A percentile compares a stretch with the other conserved stretches of the same genome.
These are phyloP conservation scores for Hirschfeldia incana DNA, from an alignment of 345 rosid genomes.

Conservation along the genomic window DNA sequence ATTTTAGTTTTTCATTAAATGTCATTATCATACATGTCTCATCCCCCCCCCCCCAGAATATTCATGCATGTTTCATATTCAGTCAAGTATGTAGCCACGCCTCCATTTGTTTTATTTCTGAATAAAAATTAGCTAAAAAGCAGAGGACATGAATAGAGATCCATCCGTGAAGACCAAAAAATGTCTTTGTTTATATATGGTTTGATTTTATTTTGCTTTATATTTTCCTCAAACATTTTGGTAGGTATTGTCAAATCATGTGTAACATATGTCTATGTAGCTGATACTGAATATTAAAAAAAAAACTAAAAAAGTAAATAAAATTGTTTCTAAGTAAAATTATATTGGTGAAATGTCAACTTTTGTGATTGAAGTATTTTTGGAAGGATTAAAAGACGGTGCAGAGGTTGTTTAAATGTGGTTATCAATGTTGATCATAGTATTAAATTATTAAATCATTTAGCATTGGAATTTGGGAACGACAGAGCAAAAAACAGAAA, in stretches of 20 bases:
- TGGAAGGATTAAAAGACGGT: background rate
- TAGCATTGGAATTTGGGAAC: conserved; percentile 27
- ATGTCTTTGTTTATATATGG: conserved; percentile 8
- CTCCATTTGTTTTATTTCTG: background rate
- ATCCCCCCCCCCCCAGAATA: background rate
- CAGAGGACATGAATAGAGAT: conserved; percentile 27
- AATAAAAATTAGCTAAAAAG: background rate
- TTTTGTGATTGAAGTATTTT: background rate
- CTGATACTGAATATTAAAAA: background rate
- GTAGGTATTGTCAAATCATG: conserved; percentile 8
- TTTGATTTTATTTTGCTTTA: conserved; percentile 1
- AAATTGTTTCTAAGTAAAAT: background rate
- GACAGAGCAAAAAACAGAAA: conserved; percentile 11
- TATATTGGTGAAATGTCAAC: background rate
- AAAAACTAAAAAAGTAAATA: background rate
- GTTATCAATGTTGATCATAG: background rate
- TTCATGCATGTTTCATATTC: conserved; percentile 31
- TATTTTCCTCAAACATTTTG: background rate
- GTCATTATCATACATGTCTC: conserved; percentile 25
- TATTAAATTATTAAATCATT: background rate
- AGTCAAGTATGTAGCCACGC: conserved; percentile 19
- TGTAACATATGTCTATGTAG: background rate
- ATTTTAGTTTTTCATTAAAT: background rate
- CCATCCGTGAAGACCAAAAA: conserved; percentile 27
- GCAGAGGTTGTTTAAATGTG: background rate